Evolutionary conservation across 164 flowering plant genomes (phyloP), one percentile per base, ranked within the genome.

Genomic region (Magnolia officinalis): DNA sequence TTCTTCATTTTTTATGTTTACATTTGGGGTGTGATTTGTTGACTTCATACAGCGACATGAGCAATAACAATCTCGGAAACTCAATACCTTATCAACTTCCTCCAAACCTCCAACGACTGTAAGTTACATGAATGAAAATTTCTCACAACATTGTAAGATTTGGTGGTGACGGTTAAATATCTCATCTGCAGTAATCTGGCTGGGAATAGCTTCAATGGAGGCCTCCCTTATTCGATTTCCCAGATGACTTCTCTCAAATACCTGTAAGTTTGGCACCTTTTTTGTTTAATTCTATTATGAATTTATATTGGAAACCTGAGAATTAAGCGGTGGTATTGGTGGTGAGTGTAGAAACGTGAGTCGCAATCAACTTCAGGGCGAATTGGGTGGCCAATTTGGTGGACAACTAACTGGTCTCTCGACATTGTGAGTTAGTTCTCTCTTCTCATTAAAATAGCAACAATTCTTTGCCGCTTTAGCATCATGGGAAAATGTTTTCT

Each of bases 181-280:
- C 66, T 82, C 31, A 49, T 74, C 45, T 84, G 86, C 93, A 96
- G 99, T 83, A 90, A 96, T 83, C 86, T 96, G 76, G 94, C 90
- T 74, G 81, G 87, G 63, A 88, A 88, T 85, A 75, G 82, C 31
- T 90, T 91, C 71, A 89, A 29, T 80, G 92, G 92, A 67, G 80
- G 74, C 24, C 65, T 89, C 65, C 99, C 94, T 6, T 92, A 90
- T 77, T 89, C 93, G 50, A 78, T 94, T 81, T 82, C 90, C 67
- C 72, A 23, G 37, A 84, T 91, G 91, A 52, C 81, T 58, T 76
- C 93, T 76, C 89, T 96, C 50, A 78, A 84, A 64, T 87, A 92
- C 85, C 81, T 96, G 98, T 94, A 74, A 88, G 94, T 83, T 26
- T 1, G 26, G n/a, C n/a, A 63, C 55, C 61, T 73, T 71, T 72